Percentiles rank a stretch among this genome's conserved stretches.
Conservation (phyloP, 176 grass and related monocot species). For the Tillandsia fasciculata region DNA sequence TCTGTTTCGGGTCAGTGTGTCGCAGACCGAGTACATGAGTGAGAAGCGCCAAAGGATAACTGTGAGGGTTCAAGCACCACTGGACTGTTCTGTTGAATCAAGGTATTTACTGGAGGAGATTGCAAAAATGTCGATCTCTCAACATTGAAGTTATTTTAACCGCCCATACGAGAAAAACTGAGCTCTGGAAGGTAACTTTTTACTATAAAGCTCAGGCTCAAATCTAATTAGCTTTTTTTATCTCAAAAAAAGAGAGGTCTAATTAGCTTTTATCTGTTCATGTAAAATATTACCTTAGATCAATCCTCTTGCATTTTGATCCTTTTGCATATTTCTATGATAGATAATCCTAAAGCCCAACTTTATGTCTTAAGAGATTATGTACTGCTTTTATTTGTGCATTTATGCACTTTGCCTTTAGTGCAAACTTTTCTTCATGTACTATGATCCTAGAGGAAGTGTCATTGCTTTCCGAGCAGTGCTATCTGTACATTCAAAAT, state of each 20-base stretch:
- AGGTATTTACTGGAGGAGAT: conserved; percentile 83
- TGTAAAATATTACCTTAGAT: too few species aligned
- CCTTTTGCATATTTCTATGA: too few species aligned
- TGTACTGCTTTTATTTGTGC: too few species aligned
- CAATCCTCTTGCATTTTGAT: too few species aligned
- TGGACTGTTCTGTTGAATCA: conserved; percentile 61
- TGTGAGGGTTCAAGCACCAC: conserved; percentile 39
- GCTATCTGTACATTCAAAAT: too few species aligned
- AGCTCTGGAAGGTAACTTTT: neutral
- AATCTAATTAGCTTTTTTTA: neutral
- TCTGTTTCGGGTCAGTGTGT: conserved; percentile 59
- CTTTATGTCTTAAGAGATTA: too few species aligned
- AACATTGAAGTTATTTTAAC: neutral
- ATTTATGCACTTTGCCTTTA: too few species aligned
- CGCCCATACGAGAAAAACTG: neutral
- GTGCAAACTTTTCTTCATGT: too few species aligned
- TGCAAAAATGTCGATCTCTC: conserved; percentile 37
- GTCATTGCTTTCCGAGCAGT: too few species aligned
- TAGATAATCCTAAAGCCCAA: too few species aligned
- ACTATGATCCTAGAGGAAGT: too few species aligned
- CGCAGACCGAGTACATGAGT: conserved; percentile 62
- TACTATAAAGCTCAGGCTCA: neutral
- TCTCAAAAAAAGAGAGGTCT: neutral
- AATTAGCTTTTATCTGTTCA: neutral
- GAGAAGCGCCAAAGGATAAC: conserved; percentile 86